Conservation (phyloP, 306 rosid genomes). For the Arachis stenosperma region DNA sequence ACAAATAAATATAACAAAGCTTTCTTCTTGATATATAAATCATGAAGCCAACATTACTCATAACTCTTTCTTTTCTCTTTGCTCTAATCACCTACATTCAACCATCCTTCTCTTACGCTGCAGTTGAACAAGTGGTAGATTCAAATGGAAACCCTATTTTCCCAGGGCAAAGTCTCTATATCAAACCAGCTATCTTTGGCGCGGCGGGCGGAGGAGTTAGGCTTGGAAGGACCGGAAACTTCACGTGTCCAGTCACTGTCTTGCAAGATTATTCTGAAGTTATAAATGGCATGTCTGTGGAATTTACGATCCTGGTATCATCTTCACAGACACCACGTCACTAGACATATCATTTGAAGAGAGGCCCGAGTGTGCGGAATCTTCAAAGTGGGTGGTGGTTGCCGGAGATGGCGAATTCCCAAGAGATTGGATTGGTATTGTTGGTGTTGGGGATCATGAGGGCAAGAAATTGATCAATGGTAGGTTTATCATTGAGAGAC, state of each 20-base stretch:
- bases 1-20: neutral
- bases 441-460: neutral
- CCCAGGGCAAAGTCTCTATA: neutral
- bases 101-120: neutral
- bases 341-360: slow-evolving; percentile 5
- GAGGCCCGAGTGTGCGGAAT: slow-evolving; percentile 22
- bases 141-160: neutral
- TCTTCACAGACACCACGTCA: neutral
- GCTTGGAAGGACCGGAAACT: neutral
- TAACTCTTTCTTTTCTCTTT: slow-evolving; percentile 15
- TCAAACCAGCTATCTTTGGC: neutral
- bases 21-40: neutral
- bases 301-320: neutral
- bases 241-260: slow-evolving; percentile 15
- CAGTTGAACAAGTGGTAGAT: slow-evolving; percentile 14
- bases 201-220: slow-evolving; percentile 21
- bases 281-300: neutral
- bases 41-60: slow-evolving; percentile 3
- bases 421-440: slow-evolving; percentile 17
- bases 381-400: slow-evolving; percentile 18
- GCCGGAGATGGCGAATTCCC: neutral
- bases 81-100: neutral
- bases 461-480: neutral
- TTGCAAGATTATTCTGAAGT: slow-evolving; percentile 17
- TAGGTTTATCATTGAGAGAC: neutral